Conservation (phyloP, 192 early-diverging fungal genomes). For the Powellomyces hirtus region DNA sequence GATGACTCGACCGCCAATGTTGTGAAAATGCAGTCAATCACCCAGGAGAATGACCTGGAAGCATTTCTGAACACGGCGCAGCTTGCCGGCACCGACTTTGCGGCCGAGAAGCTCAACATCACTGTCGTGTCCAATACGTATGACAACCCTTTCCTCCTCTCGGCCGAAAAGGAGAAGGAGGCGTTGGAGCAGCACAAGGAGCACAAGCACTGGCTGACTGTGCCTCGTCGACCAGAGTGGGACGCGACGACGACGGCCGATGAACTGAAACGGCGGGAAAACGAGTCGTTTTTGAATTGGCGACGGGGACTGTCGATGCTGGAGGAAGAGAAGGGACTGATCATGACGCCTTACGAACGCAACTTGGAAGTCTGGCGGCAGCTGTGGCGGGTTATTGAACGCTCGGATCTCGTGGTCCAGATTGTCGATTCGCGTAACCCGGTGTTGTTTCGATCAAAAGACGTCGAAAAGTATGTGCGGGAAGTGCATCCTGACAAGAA, state of each 20-base stretch:
- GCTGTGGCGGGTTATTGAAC: constrained; percentile 97
- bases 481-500: constrained; percentile 85
- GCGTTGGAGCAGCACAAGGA: constrained; percentile 74
- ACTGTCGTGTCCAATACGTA: constrained; percentile 69
- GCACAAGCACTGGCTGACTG: constrained; percentile 70
- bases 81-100: constrained; percentile 92
- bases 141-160: constrained; percentile 81
- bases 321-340: constrained; percentile 87
- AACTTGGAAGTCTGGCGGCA: constrained; percentile 99
- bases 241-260: constrained; percentile 75
- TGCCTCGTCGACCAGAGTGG: constrained; percentile 88
- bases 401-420: constrained; percentile 93
- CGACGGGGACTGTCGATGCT: constrained; percentile 71
- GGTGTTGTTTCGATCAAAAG: constrained; percentile 81
- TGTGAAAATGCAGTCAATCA: constrained; percentile 90
- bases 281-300: constrained; percentile 90
- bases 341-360: constrained; percentile 97
- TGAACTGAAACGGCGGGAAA: constrained; percentile 78
- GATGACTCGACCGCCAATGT: constrained; percentile 77
- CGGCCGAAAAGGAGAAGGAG: constrained; percentile 73
- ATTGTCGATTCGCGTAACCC: constrained; percentile 99
- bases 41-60: constrained; percentile 95
- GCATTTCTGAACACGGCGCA: constrained; percentile 93
- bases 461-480: constrained; percentile 87
- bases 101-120: constrained; percentile 77